Conservation (phyloP, 805 yeast species). For the Candida nanaspora region DNA sequence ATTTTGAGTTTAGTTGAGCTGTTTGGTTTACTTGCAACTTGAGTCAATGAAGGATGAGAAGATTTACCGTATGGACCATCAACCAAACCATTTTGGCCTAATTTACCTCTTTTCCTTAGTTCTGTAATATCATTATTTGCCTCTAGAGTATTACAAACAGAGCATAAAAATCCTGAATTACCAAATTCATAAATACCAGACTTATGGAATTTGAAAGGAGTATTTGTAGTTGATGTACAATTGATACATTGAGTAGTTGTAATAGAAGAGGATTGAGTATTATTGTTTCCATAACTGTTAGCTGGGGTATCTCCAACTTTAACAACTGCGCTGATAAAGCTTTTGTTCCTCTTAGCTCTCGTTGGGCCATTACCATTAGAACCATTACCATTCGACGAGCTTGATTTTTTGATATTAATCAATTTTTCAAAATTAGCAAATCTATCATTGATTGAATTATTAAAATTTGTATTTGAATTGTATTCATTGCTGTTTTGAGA, state of each 20-base stretch:
- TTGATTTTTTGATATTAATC: conserved; percentile 1
- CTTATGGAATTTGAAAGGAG: conserved; percentile 25
- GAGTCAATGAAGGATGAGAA: too few species aligned
- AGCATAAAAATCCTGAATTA: conserved; percentile 27
- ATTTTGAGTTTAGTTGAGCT: background rate
- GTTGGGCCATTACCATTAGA: conserved; percentile 17
- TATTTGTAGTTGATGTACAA: conserved; percentile 20
- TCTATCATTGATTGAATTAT: conserved; percentile 21
- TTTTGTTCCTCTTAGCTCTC: conserved; percentile 23
- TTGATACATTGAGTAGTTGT: conserved; percentile 21
- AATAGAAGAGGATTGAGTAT: background rate
- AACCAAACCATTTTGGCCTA: conserved; percentile 25
- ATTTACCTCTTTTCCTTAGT: conserved; percentile 24
- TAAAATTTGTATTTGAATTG: conserved; percentile 14
- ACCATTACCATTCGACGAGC: conserved; percentile 7
- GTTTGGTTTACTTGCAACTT: background rate
- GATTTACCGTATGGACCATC: conserved; percentile 22
- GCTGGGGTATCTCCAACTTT: conserved; percentile 20
- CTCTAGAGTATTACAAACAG: conserved; percentile 19
- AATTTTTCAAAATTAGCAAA: conserved; percentile 23
- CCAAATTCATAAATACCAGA: conserved; percentile 28
- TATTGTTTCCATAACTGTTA: background rate
- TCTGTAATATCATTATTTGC: conserved; percentile 14
- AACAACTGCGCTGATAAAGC: conserved; percentile 23
- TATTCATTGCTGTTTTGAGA: conserved; percentile 2